Percentiles rank a stretch among this genome's conserved stretches.
phyloP scores from a whole-genome alignment of 805 yeast species.

The Schwanniomyces vanrijiae region DNA sequence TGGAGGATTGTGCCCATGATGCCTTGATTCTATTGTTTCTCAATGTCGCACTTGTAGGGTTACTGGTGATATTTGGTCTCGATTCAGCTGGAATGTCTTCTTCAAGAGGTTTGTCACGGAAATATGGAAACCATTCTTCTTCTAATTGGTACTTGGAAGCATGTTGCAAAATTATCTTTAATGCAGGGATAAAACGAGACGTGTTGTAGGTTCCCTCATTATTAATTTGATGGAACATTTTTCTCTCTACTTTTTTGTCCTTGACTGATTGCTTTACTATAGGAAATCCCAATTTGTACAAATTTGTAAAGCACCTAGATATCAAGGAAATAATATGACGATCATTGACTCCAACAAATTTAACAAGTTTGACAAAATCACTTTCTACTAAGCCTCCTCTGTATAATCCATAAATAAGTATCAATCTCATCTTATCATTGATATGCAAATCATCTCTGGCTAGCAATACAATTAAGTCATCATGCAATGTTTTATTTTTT shows the following conservation, averaged over 20 bases:
- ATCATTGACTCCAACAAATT: conserved; percentile 48
- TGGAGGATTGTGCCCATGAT: conserved; percentile 62
- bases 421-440: conserved; percentile 71
- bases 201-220: conserved; percentile 57
- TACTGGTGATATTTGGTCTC: conserved; percentile 4
- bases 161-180: conserved; percentile 56
- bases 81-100: conserved; percentile 35
- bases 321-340: conserved; percentile 56
- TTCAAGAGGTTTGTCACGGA: conserved; percentile 68
- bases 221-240: conserved; percentile 56
- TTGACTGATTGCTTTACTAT: conserved; percentile 43
- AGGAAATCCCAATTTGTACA: conserved; percentile 54
- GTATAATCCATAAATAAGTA: conserved; percentile 72
- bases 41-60: conserved; percentile 38
- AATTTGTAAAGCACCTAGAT: conserved; percentile 46
- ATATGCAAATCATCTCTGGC: conserved; percentile 47
- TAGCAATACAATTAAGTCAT: conserved; percentile 57
- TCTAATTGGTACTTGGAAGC: conserved; percentile 53
- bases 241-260: conserved; percentile 46
- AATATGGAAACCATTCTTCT: conserved; percentile 66
- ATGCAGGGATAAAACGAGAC: conserved; percentile 72
- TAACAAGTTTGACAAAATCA: conserved; percentile 70
- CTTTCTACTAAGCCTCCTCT: conserved; percentile 77
- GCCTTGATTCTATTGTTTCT: conserved; percentile 74
- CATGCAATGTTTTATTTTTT: conserved; percentile 58